Base-by-base conservation (phyloP, 345 rosid genomes). In the Linum lewisii region DNA sequence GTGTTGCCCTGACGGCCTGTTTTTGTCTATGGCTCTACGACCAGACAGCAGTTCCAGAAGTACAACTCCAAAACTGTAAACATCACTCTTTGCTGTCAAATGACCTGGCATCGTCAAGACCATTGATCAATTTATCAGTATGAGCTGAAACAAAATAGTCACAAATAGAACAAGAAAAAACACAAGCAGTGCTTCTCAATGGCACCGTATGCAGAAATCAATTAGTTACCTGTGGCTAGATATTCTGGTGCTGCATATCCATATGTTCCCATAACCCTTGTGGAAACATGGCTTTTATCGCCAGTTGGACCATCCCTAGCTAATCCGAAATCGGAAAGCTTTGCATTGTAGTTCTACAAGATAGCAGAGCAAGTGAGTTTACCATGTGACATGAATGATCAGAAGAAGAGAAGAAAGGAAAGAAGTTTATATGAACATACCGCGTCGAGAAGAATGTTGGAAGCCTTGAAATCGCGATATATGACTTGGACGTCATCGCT, bases 241-340 rank as follows among this genome's bases (percentile, higher is more conserved):
- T 57, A 57, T 37, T 57, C 60, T 16, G 60, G 60, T 57, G 60
- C 60, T n/a, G 60, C 60, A 57, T 57, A 57, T 57, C 60, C 60
- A 57, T 57, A 21, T 5, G 60, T 57, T 57, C 60, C 60, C 60
- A 57, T 57, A 37, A 57, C 60, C 44, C 60, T 57, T 15, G 60
- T 57, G 14, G 60, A 57, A 32, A 57, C 60, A 57, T 57, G 60
- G 23, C 60, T 57, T 37, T 57, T 57, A 34, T 57, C 60, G 18
- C 60, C 60, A n/a, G 60, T 57, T 57, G 60, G 60, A 18, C 60
- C 60, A 6, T 57, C 60, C 60, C 60, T 57, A 18, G 60, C 60
- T 34, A 57, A 34, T 37, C 60, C 60, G 21, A 57, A 57, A 57
- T 57, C 60, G 16, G 60, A 57, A 29, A 57, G 60, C 60, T 57